A percentile compares a stretch with the other conserved stretches of the same genome.
phyloP scores from a whole-genome alignment of 2,329 filamentous ascomycete genomes.

The Colletotrichum magnum region DNA sequence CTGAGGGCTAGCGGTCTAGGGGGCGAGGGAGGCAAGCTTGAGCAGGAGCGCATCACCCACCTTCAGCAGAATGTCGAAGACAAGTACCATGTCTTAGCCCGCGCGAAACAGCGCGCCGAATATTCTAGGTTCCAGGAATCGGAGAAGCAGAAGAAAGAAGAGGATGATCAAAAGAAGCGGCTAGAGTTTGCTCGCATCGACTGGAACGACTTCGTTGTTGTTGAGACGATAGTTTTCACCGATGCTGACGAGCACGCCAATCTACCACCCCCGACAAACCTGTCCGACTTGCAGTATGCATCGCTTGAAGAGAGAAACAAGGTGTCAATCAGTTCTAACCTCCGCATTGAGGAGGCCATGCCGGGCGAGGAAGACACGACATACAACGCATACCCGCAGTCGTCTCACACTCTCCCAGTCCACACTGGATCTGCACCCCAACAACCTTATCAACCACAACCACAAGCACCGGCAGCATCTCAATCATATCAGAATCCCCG shows the following conservation, averaged over 20 bases:
- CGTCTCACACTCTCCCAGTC: conserved; percentile 59
- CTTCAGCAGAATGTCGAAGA: conserved; percentile 83
- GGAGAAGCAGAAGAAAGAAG: conserved; percentile 90
- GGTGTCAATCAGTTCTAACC: conserved; percentile 84
- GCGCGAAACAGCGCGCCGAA: conserved; percentile 88
- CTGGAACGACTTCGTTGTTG: conserved; percentile 97
- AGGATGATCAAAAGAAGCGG: conserved; percentile 86
- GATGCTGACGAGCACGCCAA: conserved; percentile 89
- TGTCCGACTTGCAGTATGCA: conserved; percentile 93
- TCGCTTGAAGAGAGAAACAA: conserved; percentile 96
- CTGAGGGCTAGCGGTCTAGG: conserved; percentile 77
- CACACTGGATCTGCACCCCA: conserved; percentile 60
- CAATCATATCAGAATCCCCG: conserved; percentile 43
- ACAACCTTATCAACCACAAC: conserved; percentile 50
- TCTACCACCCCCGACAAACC: conserved; percentile 88
- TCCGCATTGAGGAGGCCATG: conserved; percentile 95
- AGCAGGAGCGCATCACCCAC: conserved; percentile 80
- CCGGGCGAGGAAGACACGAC: conserved; percentile 81
- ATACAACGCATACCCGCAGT: conserved; percentile 63
- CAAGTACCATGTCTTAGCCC: conserved; percentile 83
- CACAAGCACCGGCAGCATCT: conserved; percentile 48
- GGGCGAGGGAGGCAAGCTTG: conserved; percentile 75
- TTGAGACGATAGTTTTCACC: conserved; percentile 94
- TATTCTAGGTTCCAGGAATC: conserved; percentile 88
- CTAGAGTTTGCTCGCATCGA: conserved; percentile 87